A percentile compares a stretch with the other conserved stretches of the same genome.
Conservation (phyloP, 2,329 filamentous ascomycete genomes). For the Domatiomyces catenatus region DNA sequence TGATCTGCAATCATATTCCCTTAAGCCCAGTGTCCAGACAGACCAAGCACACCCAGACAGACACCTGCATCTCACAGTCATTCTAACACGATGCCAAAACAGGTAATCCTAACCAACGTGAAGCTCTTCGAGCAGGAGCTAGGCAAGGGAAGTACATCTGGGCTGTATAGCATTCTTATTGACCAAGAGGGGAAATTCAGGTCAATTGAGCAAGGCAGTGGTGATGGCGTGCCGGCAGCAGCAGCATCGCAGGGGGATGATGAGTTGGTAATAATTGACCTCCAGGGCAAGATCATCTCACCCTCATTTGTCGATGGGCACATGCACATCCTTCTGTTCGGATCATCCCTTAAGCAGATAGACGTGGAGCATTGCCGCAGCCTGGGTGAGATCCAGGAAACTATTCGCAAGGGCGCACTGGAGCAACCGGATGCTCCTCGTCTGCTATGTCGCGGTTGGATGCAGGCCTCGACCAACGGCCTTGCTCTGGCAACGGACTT, state of each 20-base stretch:
- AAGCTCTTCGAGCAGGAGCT: not conserved
- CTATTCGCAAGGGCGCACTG: constrained; percentile 29
- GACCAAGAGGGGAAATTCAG: not conserved
- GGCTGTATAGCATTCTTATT: not conserved
- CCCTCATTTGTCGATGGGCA: constrained; percentile 38
- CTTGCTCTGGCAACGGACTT: constrained; percentile 32
- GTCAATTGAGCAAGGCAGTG: not conserved
- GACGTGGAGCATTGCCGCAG: constrained; percentile 28
- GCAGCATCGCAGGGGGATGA: no score
- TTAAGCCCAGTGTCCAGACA: not conserved
- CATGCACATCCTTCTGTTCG: constrained; percentile 36
- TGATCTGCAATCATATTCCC: no score
- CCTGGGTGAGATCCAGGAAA: constrained; percentile 28
- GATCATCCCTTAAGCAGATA: constrained; percentile 32
- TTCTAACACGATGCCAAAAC: not conserved
- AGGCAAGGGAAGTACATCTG: not conserved
- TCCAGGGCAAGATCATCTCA: constrained; percentile 26
- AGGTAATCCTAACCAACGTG: not conserved
- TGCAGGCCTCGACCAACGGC: constrained; percentile 32
- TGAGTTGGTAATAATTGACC: constrained; percentile 18
- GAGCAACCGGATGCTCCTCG: constrained; percentile 26
- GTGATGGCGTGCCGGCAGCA: not conserved
- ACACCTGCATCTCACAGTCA: not conserved
- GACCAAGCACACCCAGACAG: not conserved
- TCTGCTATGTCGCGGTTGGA: constrained; percentile 35